phyloP scores from a whole-genome alignment of 192 early-diverging fungal species.

The Geranomyces michiganensis region DNA sequence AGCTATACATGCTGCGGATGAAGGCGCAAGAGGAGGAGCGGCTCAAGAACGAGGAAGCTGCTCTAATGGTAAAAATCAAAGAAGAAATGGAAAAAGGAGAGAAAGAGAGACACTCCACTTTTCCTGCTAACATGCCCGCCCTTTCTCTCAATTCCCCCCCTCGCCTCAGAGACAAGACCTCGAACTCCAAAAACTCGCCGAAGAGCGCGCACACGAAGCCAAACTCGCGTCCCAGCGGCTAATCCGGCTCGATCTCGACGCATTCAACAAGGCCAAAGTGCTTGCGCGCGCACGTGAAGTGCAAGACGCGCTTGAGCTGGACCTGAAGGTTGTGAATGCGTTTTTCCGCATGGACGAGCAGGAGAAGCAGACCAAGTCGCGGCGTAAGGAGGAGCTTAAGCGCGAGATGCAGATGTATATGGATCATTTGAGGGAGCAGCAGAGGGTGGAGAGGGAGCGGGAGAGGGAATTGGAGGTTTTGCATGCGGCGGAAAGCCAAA shows the following conservation, averaged over 20 bases:
- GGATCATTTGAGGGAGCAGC: constrained; percentile 46
- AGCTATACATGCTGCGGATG: constrained; percentile 41
- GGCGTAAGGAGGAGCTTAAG: constrained; percentile 43
- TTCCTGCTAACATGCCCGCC: background rate
- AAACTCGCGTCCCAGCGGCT: constrained; percentile 47
- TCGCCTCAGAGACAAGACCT: constrained; percentile 49
- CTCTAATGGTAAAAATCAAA: constrained; percentile 47
- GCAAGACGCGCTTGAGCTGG: constrained; percentile 45
- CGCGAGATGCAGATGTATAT: constrained; percentile 53
- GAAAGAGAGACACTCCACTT: background rate
- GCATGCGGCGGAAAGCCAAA: constrained; percentile 48
- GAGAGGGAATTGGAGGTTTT: constrained; percentile 46
- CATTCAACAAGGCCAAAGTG: constrained; percentile 51
- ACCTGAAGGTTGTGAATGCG: constrained; percentile 50
- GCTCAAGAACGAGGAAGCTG: constrained; percentile 56
- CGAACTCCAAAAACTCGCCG: constrained; percentile 46
- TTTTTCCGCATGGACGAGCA: constrained; percentile 46
- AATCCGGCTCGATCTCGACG: constrained; percentile 50
- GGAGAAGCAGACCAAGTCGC: constrained; percentile 35
- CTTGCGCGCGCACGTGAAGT: constrained; percentile 41
- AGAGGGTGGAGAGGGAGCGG: constrained; percentile 39
- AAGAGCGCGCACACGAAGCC: constrained; percentile 39
- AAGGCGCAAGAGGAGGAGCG: constrained; percentile 49
- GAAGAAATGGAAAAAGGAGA: background rate
- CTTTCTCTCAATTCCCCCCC: background rate